Evolutionary conservation across 768 basidiomycete genomes (phyloP).

Genomic region (Fomitopsis serialis): DNA sequence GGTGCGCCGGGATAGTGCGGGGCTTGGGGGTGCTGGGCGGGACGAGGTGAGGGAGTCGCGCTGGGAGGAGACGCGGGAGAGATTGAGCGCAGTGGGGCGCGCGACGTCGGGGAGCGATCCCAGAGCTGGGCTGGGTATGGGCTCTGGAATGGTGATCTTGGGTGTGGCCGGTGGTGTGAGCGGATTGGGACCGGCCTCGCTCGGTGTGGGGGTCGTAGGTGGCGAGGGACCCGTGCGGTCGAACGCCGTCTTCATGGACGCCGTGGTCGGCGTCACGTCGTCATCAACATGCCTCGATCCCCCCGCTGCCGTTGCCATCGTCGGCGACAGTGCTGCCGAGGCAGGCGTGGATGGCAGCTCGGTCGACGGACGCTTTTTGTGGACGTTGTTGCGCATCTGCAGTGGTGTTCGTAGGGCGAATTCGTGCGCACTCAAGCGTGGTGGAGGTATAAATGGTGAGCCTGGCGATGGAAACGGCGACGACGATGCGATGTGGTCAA

Average conservation of each 20-base stretch:
- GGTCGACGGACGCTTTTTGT: slow-evolving; percentile 1
- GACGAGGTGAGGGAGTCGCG: slow-evolving; percentile 36
- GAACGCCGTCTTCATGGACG: background rate
- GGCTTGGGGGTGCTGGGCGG: slow-evolving; percentile 60
- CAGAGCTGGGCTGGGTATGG: slow-evolving; percentile 6
- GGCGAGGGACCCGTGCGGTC: slow-evolving; percentile 10
- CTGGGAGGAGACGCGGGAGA: slow-evolving; percentile 21
- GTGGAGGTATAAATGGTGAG: slow-evolving; percentile 64
- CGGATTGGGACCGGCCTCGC: slow-evolving; percentile 14
- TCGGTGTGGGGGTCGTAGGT: slow-evolving; percentile 16
- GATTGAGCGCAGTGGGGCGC: slow-evolving; percentile 22
- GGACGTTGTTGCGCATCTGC: slow-evolving; percentile 12
- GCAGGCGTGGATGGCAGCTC: background rate
- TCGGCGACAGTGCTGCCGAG: background rate
- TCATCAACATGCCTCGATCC: background rate
- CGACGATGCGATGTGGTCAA: slow-evolving; percentile 38
- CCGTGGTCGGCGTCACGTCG: slow-evolving; percentile 1
- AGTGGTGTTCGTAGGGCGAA: slow-evolving; percentile 47
- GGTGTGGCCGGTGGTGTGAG: slow-evolving; percentile 8
- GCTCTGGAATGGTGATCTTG: slow-evolving; percentile 20
- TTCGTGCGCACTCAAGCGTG: slow-evolving; percentile 61
- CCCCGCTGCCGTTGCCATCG: too few species aligned
- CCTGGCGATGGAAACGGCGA: slow-evolving; percentile 59
- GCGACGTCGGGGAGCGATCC: slow-evolving; percentile 4
- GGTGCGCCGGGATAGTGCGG: slow-evolving; percentile 42